Conservation (phyloP, 106 monocot genomes). For the Dioscorea alata region DNA sequence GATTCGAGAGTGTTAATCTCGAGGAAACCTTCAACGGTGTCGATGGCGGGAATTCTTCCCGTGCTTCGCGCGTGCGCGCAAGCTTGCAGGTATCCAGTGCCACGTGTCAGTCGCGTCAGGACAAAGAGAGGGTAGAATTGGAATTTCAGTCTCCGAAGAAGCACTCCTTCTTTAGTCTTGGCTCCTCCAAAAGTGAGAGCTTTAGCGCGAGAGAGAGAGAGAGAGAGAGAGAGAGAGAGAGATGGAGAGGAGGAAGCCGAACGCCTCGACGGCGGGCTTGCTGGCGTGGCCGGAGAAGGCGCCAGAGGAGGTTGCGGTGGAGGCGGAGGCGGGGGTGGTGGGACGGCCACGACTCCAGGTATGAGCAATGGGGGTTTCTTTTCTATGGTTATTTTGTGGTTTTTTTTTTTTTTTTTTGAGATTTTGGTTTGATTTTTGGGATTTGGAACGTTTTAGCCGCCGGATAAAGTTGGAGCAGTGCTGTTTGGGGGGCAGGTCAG, state of each 20-base stretch:
- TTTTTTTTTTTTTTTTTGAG: background rate
- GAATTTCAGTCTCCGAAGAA: too few species aligned
- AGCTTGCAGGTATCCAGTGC: too few species aligned
- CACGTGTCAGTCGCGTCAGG: too few species aligned
- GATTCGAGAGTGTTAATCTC: too few species aligned
- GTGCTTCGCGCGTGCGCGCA: too few species aligned
- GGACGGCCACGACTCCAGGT: background rate
- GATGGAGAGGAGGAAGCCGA: constrained; percentile 20
- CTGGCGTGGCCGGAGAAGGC: constrained; percentile 50
- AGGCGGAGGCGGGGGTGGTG: background rate
- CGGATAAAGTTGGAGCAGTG: background rate
- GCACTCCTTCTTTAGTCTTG: too few species aligned
- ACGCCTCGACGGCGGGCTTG: constrained; percentile 45
- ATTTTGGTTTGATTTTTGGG: background rate
- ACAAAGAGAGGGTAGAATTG: too few species aligned
- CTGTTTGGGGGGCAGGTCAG: background rate
- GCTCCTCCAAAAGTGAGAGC: constrained; percentile 2
- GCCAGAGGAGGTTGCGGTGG: constrained; percentile 1
- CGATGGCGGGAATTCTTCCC: too few species aligned
- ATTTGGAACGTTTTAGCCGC: background rate
- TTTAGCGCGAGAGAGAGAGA: background rate
- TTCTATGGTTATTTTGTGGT: background rate
- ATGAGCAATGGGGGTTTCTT: background rate
- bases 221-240: background rate
- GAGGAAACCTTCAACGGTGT: too few species aligned